Evolutionary conservation across 2,329 filamentous ascomycete genomes (phyloP).

Genomic region (Emydomyces testavorans): DNA sequence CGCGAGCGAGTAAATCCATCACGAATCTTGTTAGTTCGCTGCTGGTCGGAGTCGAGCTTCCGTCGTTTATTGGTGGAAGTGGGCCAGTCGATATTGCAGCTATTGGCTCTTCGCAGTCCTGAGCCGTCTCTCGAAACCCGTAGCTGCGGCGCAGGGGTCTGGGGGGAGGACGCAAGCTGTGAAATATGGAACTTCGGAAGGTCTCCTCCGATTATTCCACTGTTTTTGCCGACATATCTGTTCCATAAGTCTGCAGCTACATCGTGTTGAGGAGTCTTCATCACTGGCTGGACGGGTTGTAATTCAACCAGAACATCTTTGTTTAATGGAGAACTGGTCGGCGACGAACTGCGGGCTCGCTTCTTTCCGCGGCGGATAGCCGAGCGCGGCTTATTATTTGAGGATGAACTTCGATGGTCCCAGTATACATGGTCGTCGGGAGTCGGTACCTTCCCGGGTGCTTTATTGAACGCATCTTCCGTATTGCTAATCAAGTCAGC

Average conservation of each 20-base stretch:
- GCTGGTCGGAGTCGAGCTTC: slow-evolving; percentile 42
- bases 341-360: slow-evolving; percentile 62
- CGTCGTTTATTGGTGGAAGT: slow-evolving; percentile 50
- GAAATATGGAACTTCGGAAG: slow-evolving; percentile 48
- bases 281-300: slow-evolving; percentile 45
- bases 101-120: slow-evolving; percentile 52
- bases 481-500: slow-evolving; percentile 51
- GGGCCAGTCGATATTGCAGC: slow-evolving; percentile 60
- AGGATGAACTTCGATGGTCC: slow-evolving; percentile 40
- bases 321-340: slow-evolving; percentile 53
- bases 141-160: slow-evolving; percentile 44
- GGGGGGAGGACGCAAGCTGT: slow-evolving; percentile 58
- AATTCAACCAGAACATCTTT: slow-evolving; percentile 43
- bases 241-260: slow-evolving; percentile 68
- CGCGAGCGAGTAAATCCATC: slow-evolving; percentile 33
- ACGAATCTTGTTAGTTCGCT: slow-evolving; percentile 30
- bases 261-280: slow-evolving; percentile 58
- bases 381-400: slow-evolving; percentile 39
- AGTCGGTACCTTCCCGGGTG: slow-evolving; percentile 40
- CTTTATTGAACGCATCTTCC: slow-evolving; percentile 42
- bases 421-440: slow-evolving; percentile 52
- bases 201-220: slow-evolving; percentile 36
- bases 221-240: slow-evolving; percentile 51
- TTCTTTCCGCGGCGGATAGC: slow-evolving; percentile 45
- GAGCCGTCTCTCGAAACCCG: slow-evolving; percentile 33